Base-by-base conservation (phyloP, 176 grass and related monocot genomes). In the Bothriochloa decipiens region DNA sequence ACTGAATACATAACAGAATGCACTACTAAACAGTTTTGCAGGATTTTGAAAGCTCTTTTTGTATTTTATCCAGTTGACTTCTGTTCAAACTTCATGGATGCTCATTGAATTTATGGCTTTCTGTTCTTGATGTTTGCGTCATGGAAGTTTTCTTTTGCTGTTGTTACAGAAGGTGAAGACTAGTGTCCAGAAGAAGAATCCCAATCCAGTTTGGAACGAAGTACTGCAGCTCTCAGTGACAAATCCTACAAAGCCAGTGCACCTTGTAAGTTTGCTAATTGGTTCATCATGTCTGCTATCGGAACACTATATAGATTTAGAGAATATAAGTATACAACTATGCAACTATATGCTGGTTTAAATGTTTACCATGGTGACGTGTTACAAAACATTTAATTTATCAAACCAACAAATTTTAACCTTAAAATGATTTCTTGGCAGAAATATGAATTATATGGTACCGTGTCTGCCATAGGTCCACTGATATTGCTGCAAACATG, bases 141-240 rank as follows among this genome's bases (percentile, higher is more conserved):
- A 84, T 78, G 84, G 0, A 87, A 72, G 8, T 87, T 89, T 57
- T 64, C 10, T 20, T 87, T 80, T 87, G 5, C 32, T 65, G 39
- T 60, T 72, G 49, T 2, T 61, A 69, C 72, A 97, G 92, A 97
- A 90, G 82, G 69, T 93, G 85, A 95, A 94, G 83, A 94, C 88
- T 63, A 84, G 84, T 79, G 95, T 97, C 20, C 91, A 91, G 84
- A 91, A 97, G 88, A 94, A 93, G 52, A 89, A 86, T 71, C 45
- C 76, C 18, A 93, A 95, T 84, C 95, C 95, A 36, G 72, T 91
- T 41, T 97, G 92, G 90, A 93, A 97, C 82, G 95, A 97, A 82
- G 88, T 91, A 33, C 68, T 97, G 43, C 81, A 90, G 57, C 87
- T 97, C 9, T 82, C 90, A 4, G 64, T 97, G 36, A 86, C 90